A percentile compares a stretch with the other conserved stretches of the same genome.
Evolutionary conservation across 83 land plant genomes (phyloP).

Genomic region (Diphasiastrum complanatum): DNA sequence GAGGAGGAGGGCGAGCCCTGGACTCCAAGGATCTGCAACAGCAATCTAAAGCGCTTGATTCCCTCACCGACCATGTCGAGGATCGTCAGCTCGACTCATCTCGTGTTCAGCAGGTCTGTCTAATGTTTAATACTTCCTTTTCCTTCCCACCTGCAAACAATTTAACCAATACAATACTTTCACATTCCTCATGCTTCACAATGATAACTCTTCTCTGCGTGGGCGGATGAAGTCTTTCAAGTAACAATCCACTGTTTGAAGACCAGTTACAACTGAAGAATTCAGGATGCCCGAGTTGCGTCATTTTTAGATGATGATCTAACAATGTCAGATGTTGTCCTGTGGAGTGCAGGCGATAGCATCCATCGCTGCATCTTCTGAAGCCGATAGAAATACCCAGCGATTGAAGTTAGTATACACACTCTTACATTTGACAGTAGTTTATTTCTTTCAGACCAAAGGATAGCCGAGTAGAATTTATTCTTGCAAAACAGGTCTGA

Average conservation of each 20-base stretch:
- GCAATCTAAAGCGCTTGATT: conserved; percentile 90
- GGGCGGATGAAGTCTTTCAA: no score
- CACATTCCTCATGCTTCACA: neutral
- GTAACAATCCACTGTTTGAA: no score
- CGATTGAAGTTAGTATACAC: conserved; percentile 38
- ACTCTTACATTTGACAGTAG: neutral
- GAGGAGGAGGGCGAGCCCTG: no score
- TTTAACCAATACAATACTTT: no score
- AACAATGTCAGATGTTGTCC: neutral
- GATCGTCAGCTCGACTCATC: conserved; percentile 89
- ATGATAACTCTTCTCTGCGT: neutral
- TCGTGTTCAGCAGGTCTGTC: conserved; percentile 67
- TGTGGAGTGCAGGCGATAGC: conserved; percentile 67
- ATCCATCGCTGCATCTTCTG: conserved; percentile 63
- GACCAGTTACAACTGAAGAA: neutral
- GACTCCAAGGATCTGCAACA: conserved; percentile 92
- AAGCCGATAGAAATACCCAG: conserved; percentile 72
- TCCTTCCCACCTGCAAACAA: no score
- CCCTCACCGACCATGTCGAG: conserved; percentile 91
- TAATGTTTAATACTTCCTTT: neutral
- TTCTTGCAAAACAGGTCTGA: neutral
- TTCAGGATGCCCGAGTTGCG: neutral
- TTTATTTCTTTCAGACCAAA: neutral
- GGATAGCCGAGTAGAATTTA: neutral
- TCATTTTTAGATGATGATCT: neutral